Base-by-base conservation (phyloP, 495 filamentous ascomycete genomes). In the Tuber melanosporum region DNA sequence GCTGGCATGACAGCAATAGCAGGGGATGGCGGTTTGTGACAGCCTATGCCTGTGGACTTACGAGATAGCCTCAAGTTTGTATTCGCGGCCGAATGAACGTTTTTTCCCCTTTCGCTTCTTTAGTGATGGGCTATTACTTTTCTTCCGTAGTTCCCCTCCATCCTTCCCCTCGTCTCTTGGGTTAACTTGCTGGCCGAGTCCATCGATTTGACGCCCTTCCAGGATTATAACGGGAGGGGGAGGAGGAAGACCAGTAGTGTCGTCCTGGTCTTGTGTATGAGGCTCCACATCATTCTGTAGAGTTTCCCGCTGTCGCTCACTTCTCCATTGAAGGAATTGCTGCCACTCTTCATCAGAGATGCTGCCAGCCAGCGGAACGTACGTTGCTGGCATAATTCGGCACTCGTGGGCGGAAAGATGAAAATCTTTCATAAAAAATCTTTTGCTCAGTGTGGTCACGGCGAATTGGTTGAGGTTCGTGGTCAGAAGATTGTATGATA, bases 261-360 rank as follows among this genome's bases (percentile, higher is more conserved):
- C 19, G 19, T 22, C 47, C 47, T 49, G 17, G 47, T 22, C 47
- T 49, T 49, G 47, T 22, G 47, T 49, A 17, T 2, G 47, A 49
- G 47, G 20, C 47, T 49, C 20, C 47, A 49, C 20, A 22, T 49
- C 47, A 57, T 79, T 76, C 32, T 79, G 74, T 71, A 73, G 73
- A 71, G 77, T 76, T 71, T 80, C 78, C 47, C 78, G 76, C 76
- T 79, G 77, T 41, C 78, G 78, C 71, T 79, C 78, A 20, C 57
- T 75, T 66, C 77, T 73, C 78, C 78, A 80, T 73, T 80, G 72
- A 47, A 78, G 78, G 72, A 80, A 80, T 44, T 80, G 78, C 41
- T 77, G 78, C 78, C 78, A 80, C 76, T 80, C 78, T 74, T 79
- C 78, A 71, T 78, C 71, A 77, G 76, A 79, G 76, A 80, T 80